A percentile compares a stretch with the other conserved stretches of the same genome.
Evolutionary conservation across 2,329 filamentous ascomycete genomes (phyloP).

Genomic region (Penicillium digitatum): DNA sequence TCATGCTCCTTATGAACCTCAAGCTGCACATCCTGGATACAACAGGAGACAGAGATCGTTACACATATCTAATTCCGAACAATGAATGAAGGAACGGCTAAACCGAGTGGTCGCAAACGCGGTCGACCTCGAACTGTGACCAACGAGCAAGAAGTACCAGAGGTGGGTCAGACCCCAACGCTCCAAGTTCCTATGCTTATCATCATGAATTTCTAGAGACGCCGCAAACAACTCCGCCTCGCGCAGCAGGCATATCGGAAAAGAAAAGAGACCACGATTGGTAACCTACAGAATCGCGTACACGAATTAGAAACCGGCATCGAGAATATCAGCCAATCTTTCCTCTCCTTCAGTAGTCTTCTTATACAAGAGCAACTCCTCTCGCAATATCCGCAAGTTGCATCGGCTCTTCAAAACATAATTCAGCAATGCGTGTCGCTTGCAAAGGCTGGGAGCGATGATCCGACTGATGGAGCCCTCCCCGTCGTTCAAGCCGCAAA

Average conservation of each 20-base stretch:
- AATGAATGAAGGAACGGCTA: conserved; percentile 4
- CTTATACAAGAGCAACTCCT: conserved; percentile 20
- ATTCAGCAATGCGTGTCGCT: conserved; percentile 25
- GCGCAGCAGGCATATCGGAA: conserved; percentile 27
- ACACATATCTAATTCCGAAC: background rate
- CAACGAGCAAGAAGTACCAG: conserved; percentile 21
- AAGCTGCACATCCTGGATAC: background rate
- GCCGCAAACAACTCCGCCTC: conserved; percentile 26
- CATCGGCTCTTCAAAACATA: conserved; percentile 22
- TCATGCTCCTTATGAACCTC: background rate
- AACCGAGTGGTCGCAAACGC: conserved; percentile 21
- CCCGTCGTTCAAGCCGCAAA: background rate
- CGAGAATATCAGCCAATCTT: conserved; percentile 24
- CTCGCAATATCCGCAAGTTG: conserved; percentile 14
- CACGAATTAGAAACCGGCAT: conserved; percentile 24
- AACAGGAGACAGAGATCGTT: background rate
- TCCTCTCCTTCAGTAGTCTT: conserved; percentile 26
- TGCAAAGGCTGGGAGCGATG: conserved; percentile 18
- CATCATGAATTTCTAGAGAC: conserved; percentile 16
- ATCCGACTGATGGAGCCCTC: conserved; percentile 1
- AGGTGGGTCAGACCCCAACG: conserved; percentile 16
- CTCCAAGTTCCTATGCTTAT: conserved; percentile 4
- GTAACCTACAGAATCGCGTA: conserved; percentile 22
- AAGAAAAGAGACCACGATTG: conserved; percentile 26
- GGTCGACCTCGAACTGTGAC: conserved; percentile 23